These are phyloP conservation scores for Cyanodermella asteris DNA, from an alignment of 2,329 filamentous ascomycete species.

Conservation along the genomic window DNA sequence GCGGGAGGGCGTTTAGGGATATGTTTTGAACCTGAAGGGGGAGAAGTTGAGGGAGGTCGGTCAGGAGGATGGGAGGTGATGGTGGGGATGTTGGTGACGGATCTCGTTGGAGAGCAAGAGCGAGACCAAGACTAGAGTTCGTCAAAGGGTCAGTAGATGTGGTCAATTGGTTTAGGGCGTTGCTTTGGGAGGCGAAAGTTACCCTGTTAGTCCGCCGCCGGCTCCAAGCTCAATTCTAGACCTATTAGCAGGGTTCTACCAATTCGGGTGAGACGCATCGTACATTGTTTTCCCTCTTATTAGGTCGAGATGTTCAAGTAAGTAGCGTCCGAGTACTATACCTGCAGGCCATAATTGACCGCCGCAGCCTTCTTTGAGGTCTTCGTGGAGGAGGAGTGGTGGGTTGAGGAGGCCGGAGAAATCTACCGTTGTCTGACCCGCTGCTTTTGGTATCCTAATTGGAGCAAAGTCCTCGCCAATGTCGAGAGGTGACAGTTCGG, in stretches of 20 bases:
- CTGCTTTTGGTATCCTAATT: slow-evolving; percentile 28
- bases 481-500: slow-evolving; percentile 10
- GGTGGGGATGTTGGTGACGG: too few relatives aligned
- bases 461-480: slow-evolving; percentile 35
- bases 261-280: slow-evolving; percentile 16
- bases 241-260: slow-evolving; percentile 2
- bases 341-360: slow-evolving; percentile 90
- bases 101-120: slow-evolving; percentile 32
- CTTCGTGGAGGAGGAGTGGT: slow-evolving; percentile 60
- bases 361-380: slow-evolving; percentile 71
- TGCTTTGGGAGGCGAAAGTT: slow-evolving; percentile 1
- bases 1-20: slow-evolving; percentile 45
- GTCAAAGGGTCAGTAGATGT: not conserved
- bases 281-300: slow-evolving; percentile 52
- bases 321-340: slow-evolving; percentile 66
- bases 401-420: slow-evolving; percentile 54
- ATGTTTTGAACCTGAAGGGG: slow-evolving; percentile 74
- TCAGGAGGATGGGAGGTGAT: slow-evolving; percentile 51
- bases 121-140: slow-evolving; percentile 29
- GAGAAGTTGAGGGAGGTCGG: slow-evolving; percentile 74
- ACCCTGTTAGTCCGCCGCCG: slow-evolving; percentile 64
- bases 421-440: slow-evolving; percentile 28
- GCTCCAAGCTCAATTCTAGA: slow-evolving; percentile 72
- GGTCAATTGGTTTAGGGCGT: not conserved
- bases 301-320: slow-evolving; percentile 49